phyloP scores from a whole-genome alignment of 495 filamentous ascomycete genomes.

The Penicillium psychrofluorescens region DNA sequence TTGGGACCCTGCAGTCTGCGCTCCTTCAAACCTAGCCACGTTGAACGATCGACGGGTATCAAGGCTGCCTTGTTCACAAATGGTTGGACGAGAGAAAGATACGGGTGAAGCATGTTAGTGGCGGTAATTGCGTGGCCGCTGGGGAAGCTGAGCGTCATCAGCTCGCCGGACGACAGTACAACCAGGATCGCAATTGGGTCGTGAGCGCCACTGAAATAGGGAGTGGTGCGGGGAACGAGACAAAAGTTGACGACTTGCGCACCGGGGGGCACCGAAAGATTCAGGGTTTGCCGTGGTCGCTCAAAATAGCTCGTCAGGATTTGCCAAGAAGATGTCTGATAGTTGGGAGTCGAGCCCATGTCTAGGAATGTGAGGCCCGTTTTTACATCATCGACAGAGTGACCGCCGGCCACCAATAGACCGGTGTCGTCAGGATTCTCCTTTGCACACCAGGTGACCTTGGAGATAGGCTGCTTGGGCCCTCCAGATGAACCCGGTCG shows the following conservation, averaged over 20 bases:
- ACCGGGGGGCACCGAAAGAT: slow-evolving; percentile 74
- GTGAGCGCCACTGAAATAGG: slow-evolving; percentile 78
- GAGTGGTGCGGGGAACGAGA: slow-evolving; percentile 69
- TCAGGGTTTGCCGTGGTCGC: slow-evolving; percentile 55
- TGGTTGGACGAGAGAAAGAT: slow-evolving; percentile 77
- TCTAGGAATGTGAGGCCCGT: slow-evolving; percentile 84
- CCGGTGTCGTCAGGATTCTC: slow-evolving; percentile 88
- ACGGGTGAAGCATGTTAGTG: slow-evolving; percentile 83
- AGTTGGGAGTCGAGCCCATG: slow-evolving; percentile 80
- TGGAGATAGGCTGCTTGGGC: slow-evolving; percentile 62
- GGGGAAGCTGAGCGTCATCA: slow-evolving; percentile 84
- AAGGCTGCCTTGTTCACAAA: slow-evolving; percentile 66
- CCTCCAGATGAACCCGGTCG: slow-evolving; percentile 28
- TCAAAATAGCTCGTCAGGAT: slow-evolving; percentile 69
- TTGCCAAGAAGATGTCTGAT: slow-evolving; percentile 85
- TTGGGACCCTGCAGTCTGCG: slow-evolving; percentile 63
- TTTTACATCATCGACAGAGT: slow-evolving; percentile 49
- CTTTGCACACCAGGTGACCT: slow-evolving; percentile 85
- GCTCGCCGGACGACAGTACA: slow-evolving; percentile 75
- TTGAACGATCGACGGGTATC: slow-evolving; percentile 60
- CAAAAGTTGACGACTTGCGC: slow-evolving; percentile 75
- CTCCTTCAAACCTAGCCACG: slow-evolving; percentile 87
- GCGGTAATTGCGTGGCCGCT: slow-evolving; percentile 84
- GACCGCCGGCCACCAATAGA: slow-evolving; percentile 78
- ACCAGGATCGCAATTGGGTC: slow-evolving; percentile 82